Evolutionary conservation across 2,329 filamentous ascomycete species (phyloP), one percentile per base, ranked within the genome.

Genomic region (Aspergillus neoniger): DNA sequence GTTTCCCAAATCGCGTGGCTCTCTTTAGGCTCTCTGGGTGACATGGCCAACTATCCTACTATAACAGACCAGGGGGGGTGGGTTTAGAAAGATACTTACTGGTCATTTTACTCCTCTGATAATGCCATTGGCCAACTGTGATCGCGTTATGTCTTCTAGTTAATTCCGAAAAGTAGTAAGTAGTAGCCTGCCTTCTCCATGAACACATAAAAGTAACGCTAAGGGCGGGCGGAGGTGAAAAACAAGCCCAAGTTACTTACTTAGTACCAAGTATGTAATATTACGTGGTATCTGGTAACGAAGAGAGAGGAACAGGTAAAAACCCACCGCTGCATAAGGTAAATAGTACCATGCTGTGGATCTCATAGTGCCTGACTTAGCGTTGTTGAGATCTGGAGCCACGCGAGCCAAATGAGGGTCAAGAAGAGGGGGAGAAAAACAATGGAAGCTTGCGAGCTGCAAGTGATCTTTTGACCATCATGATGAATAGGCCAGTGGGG

Each of bases 361-460:
- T 64, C 63, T 59, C 54, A 63, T 64, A 65, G 63, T 62, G 59
- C 61, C 59, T 65, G 58, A 49, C 57, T 66, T 65, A 58, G 63
- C 57, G 65, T 60, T 59, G 59, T 53, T 63, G 54, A 64, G 63
- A 65, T 67, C 67, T 66, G 59, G 59, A 65, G 63, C 66, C 67
- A 68, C 67, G 65, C 63, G 62, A 69, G 63, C 62, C 55, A 59
- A 61, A 58, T 57, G 56, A 63, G 57, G 60, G 55, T 57, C 38
- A 50, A 39, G 55, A 61, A 60, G 58, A 61, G 48, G 56, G 53
- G 54, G 59, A 63, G 61, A 61, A 59, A 53, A 55, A 55, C 38
- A 30, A 65, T 63, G 52, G 59, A 63, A 65, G 58, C 43, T 57
- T 55, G 44, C 54, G 38, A 30, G 58, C 60, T 64, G 65, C 61